Percentiles rank a stretch among this genome's conserved stretches.
These are phyloP conservation scores for Aspergillus fructus DNA, from an alignment of 2,329 filamentous ascomycete species.

Conservation along the genomic window DNA sequence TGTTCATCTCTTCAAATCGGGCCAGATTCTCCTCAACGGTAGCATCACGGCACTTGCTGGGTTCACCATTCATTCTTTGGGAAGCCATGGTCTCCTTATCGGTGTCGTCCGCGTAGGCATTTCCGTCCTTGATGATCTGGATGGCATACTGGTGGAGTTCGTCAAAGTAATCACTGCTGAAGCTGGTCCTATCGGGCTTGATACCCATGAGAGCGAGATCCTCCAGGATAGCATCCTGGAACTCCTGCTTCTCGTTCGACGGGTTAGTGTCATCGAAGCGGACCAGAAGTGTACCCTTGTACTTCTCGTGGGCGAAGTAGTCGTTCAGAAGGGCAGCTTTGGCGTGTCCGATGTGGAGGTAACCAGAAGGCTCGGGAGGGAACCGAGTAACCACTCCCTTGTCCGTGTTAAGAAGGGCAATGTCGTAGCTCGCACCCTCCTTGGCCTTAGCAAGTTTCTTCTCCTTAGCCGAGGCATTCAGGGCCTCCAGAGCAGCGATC, in stretches of 20 bases:
- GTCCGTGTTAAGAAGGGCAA: slow-evolving; percentile 79
- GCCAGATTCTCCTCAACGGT: slow-evolving; percentile 79
- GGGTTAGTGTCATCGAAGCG: slow-evolving; percentile 98
- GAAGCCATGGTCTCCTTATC: slow-evolving; percentile 83
- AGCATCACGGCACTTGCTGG: slow-evolving; percentile 77
- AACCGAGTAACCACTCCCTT: slow-evolving; percentile 91
- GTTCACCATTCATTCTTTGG: slow-evolving; percentile 79
- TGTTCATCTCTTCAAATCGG: slow-evolving; percentile 92
- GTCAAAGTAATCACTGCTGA: slow-evolving; percentile 95
- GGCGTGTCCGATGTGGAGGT: slow-evolving; percentile 92
- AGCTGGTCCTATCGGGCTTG: slow-evolving; percentile 79
- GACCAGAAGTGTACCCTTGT: slow-evolving; percentile 85
- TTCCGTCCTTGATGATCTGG: slow-evolving; percentile 78
- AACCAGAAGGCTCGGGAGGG: slow-evolving; percentile 91
- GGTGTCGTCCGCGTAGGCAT: slow-evolving; percentile 94
- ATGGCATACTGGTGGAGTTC: slow-evolving; percentile 83
- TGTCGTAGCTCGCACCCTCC: slow-evolving; percentile 83
- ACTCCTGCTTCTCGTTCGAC: slow-evolving; percentile 95
- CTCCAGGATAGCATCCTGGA: slow-evolving; percentile 87
- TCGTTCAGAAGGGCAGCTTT: slow-evolving; percentile 93
- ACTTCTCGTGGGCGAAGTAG: slow-evolving; percentile 93
- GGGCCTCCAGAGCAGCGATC: slow-evolving; percentile 65
- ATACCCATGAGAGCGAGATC: slow-evolving; percentile 90
- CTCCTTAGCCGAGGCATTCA: slow-evolving; percentile 67
- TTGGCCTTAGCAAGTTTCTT: slow-evolving; percentile 70